A percentile compares a stretch with the other conserved stretches of the same genome.
phyloP scores from a whole-genome alignment of 139 green algal species.

The Trebouxia sp. region DNA sequence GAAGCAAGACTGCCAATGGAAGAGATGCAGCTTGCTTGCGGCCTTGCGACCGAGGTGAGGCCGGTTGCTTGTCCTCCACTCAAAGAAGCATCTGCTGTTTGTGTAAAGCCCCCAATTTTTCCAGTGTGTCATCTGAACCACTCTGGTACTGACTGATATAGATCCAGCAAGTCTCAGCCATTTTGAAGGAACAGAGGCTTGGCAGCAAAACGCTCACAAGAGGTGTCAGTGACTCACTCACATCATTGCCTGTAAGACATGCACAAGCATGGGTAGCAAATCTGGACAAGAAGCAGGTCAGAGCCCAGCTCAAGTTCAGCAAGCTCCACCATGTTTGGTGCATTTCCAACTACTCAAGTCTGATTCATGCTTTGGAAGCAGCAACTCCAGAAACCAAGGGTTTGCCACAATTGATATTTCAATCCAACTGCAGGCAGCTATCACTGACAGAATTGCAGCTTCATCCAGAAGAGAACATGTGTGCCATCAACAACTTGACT shows the following conservation, averaged over 20 bases:
- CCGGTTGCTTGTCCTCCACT: too few relatives aligned
- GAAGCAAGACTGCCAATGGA: neutral
- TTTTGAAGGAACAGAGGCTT: neutral
- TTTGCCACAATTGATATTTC: too few relatives aligned
- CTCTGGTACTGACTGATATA: too few relatives aligned
- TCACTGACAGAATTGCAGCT: neutral
- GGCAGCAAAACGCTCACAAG: too few relatives aligned
- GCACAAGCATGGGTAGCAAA: neutral
- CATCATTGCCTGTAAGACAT: neutral
- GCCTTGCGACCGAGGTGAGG: neutral
- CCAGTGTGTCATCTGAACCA: too few relatives aligned
- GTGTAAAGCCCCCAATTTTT: too few relatives aligned
- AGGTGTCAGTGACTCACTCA: neutral
- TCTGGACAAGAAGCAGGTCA: slow-evolving; percentile 9
- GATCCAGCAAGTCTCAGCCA: too few relatives aligned
- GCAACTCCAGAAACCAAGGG: too few relatives aligned
- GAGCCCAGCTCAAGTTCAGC: neutral
- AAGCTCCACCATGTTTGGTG: too few relatives aligned
- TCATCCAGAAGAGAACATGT: neutral
- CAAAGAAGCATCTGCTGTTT: too few relatives aligned
- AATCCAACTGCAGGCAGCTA: neutral
- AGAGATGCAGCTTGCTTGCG: neutral
- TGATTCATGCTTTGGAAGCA: too few relatives aligned
- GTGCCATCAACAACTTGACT: slow-evolving; percentile 7
- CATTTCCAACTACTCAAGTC: too few relatives aligned